Base-by-base conservation (phyloP, 805 yeast species). In the Yarrowia yakushimensis region DNA sequence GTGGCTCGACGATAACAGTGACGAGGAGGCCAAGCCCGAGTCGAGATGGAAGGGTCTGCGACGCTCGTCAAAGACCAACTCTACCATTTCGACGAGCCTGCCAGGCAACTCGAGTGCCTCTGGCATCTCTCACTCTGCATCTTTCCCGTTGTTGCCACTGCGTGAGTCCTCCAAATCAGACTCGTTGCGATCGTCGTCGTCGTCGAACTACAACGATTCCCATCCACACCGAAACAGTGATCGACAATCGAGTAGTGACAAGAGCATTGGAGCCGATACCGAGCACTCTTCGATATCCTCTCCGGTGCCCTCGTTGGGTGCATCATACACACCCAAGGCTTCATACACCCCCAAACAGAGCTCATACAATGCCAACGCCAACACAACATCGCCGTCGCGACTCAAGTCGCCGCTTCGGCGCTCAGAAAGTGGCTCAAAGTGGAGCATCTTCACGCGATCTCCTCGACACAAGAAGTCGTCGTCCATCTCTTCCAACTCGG, bases 1-100 rank as follows among this genome's bases (percentile, higher is more conserved):
- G 61, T 55, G 61, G 61, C 30, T 39, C 3, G 61, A 55, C 28
- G 61, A 55, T 22, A 28, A 30, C 48, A 39, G 36, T 15, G 61
- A 55, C 30, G 61, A 55, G 48, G 48, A 55, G 30, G 5, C 13
- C 10, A 55, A 55, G 39, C 48, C 48, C 2, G 61, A 22, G 30
- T 55, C 39, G 1, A 18, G 36, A 7, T 39, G 61, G 48, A 55
- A 6, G 22, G 46, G 36, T 5, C 48, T 39, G 28, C 25, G 48
- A 28, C 37, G 48, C 12, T 39, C 46, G 12, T 39, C 48, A 12
- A 55, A 55, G 39, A 23, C 48, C n/a, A 37, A 39, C 20, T 55
- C 61, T 15, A 37, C 60, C 34, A 28, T 31, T 12, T 39, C 36
- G 36, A 39, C 39, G 12, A 39, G 13, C 9, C 20, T 28, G 9